Base-by-base conservation (phyloP, 1,284 basidiomycete genomes). In the Ustilago crameri region DNA sequence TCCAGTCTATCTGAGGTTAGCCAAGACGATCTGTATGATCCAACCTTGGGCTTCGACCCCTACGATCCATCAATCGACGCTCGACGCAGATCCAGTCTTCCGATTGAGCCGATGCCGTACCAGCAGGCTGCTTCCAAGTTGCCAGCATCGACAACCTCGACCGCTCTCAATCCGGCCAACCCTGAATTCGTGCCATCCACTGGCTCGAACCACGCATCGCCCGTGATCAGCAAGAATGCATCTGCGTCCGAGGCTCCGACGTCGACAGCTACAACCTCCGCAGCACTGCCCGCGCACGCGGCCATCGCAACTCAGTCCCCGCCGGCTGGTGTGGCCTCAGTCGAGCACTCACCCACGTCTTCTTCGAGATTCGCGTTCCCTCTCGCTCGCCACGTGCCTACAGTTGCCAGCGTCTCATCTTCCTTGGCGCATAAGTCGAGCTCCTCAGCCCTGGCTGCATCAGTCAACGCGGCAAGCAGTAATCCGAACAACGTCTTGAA, bases 131-230 rank as follows among this genome's bases (percentile, higher is more conserved):
- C 48, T 22, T 23, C 58, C 30, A 41, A 45, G 30, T 22, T 64
- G 50, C 49, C 62, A 7, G 17, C 62, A 9, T 54, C 53, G 18
- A 44, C 53, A 2, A 57, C 56, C 0, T 40, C 48, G 18, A 66
- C 65, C 9, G 50, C 52, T 5, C 66, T 76, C 43, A 76, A 76
- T 46, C 74, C 74, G 14, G 63, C 72, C 30, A 76, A 76, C 46
- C 74, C 70, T 5, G 74, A 76, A 35, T 76, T 76, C 32, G 60
- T 76, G 7, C 74, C 74, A 5, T 67, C 68, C n/a, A 63, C 59
- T 0, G 67, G 68, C 4, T 75, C 73, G 14, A 73, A 61, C 5
- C 58, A 66, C 35, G 62, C 58, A 17, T 73, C 70, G 3, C 70
- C 74, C 5, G 55, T 66, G 17, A 53, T 69, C 14, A 52, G 56